Conservation (phyloP, 768 basidiomycete species). For the Boletus rufocinnamomeus region DNA sequence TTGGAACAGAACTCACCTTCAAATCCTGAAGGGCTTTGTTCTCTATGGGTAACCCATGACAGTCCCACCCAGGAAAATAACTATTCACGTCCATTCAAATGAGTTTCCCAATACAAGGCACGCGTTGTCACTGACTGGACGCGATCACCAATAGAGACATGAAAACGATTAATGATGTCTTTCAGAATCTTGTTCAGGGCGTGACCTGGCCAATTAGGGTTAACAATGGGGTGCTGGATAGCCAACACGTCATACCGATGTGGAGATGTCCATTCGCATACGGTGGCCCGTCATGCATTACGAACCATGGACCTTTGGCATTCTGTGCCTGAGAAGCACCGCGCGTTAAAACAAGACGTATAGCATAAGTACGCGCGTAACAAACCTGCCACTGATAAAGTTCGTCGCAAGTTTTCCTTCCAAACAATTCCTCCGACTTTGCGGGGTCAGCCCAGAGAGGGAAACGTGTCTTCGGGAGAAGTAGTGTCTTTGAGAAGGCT, state of each 20-base stretch:
- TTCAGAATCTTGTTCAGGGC: conserved; percentile 96
- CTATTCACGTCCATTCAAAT: conserved; percentile 42
- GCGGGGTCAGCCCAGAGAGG: conserved; percentile 68
- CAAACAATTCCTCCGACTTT: conserved; percentile 60
- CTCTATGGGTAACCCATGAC: conserved; percentile 96
- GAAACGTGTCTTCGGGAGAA: conserved; percentile 81
- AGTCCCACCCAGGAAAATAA: conserved; percentile 97
- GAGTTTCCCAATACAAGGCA: background rate
- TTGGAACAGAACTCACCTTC: conserved; percentile 46
- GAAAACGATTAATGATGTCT: conserved; percentile 91
- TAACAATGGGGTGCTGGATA: background rate
- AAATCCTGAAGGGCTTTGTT: conserved; percentile 86
- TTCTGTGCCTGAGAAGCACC: conserved; percentile 56
- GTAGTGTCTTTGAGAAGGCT: conserved; percentile 61
- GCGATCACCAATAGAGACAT: conserved; percentile 71
- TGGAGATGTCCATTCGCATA: conserved; percentile 97
- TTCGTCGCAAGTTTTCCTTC: conserved; percentile 63
- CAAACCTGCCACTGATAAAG: conserved; percentile 79
- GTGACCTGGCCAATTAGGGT: conserved; percentile 60
- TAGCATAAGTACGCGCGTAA: conserved; percentile 23
- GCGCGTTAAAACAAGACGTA: background rate
- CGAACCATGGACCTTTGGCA: conserved; percentile 67
- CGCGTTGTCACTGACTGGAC: conserved; percentile 67
- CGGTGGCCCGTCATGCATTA: conserved; percentile 94
- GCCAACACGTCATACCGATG: conserved; percentile 61